Percentiles rank a stretch among this genome's conserved stretches.
These are phyloP conservation scores for Abortiporus biennis DNA, from an alignment of 1,284 basidiomycete species.

Conservation along the genomic window DNA sequence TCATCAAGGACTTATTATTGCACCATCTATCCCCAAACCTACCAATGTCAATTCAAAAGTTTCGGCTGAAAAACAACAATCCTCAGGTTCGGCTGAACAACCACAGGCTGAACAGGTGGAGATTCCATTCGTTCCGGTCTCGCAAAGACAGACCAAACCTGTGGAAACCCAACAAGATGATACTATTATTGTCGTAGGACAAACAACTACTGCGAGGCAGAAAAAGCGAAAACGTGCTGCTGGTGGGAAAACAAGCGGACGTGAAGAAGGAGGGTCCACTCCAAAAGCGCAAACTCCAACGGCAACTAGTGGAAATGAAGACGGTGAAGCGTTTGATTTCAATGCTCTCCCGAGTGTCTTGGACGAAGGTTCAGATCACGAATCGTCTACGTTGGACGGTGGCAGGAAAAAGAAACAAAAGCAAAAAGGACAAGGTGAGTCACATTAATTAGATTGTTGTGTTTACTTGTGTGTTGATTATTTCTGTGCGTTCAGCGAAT, in stretches of 20 bases:
- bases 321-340: slow-evolving; percentile 61
- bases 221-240: slow-evolving; percentile 55
- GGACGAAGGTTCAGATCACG: slow-evolving; percentile 52
- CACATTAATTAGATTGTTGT: slow-evolving; percentile 7
- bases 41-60: slow-evolving; percentile 1
- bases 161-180: slow-evolving; percentile 59
- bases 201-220: slow-evolving; percentile 42
- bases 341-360: slow-evolving; percentile 68
- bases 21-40: slow-evolving; percentile 41
- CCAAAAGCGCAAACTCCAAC: slow-evolving; percentile 9
- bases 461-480: slow-evolving; percentile 3
- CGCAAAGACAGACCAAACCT: slow-evolving; percentile 9
- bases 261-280: slow-evolving; percentile 12
- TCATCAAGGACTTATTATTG: slow-evolving; percentile 34
- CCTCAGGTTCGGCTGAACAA: neutral
- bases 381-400: slow-evolving; percentile 26
- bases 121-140: slow-evolving; percentile 1
- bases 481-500: slow-evolving; percentile 10
- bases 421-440: slow-evolving; percentile 44
- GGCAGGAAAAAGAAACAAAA: slow-evolving; percentile 41
- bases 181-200: slow-evolving; percentile 67
- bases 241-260: neutral
- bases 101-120: slow-evolving; percentile 1
- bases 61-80: neutral
- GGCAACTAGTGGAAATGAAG: slow-evolving; percentile 15